Evolutionary conservation across 805 yeast genomes (phyloP).

Genomic region (Alloascoidea africana): DNA sequence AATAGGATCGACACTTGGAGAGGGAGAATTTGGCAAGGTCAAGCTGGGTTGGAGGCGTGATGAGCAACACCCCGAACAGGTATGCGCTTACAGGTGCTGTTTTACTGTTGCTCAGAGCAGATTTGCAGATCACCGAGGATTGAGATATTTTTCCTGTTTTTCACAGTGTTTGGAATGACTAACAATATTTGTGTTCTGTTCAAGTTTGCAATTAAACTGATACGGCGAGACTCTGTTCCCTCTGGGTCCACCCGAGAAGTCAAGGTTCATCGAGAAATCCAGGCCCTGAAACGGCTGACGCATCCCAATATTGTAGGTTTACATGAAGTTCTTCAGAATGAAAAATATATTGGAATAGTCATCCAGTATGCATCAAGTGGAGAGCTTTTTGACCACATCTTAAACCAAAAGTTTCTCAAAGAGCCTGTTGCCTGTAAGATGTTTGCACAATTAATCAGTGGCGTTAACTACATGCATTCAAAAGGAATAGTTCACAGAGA

Average conservation of each 20-base stretch:
- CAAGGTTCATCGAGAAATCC: conserved; percentile 86
- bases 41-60: conserved; percentile 92
- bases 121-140: too few species aligned
- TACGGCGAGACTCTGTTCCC: conserved; percentile 77
- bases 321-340: conserved; percentile 88
- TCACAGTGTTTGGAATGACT: too few species aligned
- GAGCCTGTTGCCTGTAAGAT: conserved; percentile 75
- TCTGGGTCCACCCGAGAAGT: conserved; percentile 75
- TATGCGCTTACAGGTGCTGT: too few species aligned
- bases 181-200: too few species aligned
- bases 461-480: conserved; percentile 79
- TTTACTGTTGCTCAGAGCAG: too few species aligned
- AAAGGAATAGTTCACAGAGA: conserved; percentile 73
- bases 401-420: conserved; percentile 73
- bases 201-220: conserved; percentile 88
- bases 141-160: too few species aligned
- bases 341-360: conserved; percentile 91
- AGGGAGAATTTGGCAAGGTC: conserved; percentile 97
- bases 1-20: conserved; percentile 88
- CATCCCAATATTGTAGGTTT: conserved; percentile 91
- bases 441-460: conserved; percentile 87
- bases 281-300: conserved; percentile 59
- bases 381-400: conserved; percentile 85
- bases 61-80: conserved; percentile 33
- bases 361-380: conserved; percentile 96